Conservation (phyloP, 805 yeast species). For the Lachancea lanzarotensis region DNA sequence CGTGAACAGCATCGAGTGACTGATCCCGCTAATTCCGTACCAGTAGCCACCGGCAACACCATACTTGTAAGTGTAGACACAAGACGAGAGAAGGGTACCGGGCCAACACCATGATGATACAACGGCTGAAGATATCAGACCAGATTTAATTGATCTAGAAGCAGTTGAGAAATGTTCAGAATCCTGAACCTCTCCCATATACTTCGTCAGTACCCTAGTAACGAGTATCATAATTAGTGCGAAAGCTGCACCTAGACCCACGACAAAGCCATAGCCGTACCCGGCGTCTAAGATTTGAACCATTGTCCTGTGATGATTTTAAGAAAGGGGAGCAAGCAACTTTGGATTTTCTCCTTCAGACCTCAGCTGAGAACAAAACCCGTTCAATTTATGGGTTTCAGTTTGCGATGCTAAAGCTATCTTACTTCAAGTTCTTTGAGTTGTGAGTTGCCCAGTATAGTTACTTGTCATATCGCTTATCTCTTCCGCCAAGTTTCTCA, state of each 20-base stretch:
- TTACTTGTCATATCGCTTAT: too few species aligned
- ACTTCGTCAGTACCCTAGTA: conserved; percentile 32
- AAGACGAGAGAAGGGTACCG: conserved; percentile 16
- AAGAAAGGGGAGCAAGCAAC: too few species aligned
- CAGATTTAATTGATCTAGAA: conserved; percentile 36
- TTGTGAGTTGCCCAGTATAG: too few species aligned
- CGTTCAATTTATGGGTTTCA: too few species aligned
- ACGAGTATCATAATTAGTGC: conserved; percentile 36
- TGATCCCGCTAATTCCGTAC: conserved; percentile 14
- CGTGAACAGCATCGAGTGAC: conserved; percentile 15
- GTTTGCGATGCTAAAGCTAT: too few species aligned
- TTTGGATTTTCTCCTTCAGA: too few species aligned
- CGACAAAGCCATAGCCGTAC: conserved; percentile 37
- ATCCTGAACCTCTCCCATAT: conserved; percentile 37
- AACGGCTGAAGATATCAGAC: conserved; percentile 39
- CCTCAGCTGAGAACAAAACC: too few species aligned
- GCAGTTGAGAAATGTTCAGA: conserved; percentile 38
- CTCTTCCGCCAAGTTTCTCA: too few species aligned
- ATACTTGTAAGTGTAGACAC: conserved; percentile 13
- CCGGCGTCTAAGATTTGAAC: conserved; percentile 10
- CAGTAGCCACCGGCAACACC: conserved; percentile 55
- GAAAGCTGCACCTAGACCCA: conserved; percentile 42
- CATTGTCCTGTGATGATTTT: conserved; percentile 1
- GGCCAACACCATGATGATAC: conserved; percentile 29
- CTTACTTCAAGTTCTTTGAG: too few species aligned